Conservation (phyloP, 768 basidiomycete species). For the Rhodotorula kratochvilovae region DNA sequence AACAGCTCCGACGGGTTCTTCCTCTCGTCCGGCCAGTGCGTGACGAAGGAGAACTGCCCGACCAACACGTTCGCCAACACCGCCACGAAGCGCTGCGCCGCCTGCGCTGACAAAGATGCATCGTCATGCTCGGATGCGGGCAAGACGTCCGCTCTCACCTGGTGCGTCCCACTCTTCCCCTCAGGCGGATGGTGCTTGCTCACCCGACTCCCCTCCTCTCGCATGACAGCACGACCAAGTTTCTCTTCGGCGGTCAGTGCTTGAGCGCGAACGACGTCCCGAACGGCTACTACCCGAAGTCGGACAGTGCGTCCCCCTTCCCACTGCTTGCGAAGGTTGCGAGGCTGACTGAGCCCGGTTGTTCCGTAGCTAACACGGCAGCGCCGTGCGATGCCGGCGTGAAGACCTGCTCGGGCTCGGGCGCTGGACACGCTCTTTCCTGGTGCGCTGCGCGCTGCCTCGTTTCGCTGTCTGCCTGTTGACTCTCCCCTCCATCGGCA, state of each 20-base stretch:
- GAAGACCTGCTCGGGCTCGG: neutral
- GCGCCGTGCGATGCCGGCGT: neutral
- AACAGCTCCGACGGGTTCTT: neutral
- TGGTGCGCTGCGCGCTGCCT: no score
- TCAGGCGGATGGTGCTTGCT: neutral
- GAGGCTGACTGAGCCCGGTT: no score
- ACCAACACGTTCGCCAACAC: neutral
- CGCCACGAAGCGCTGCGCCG: neutral
- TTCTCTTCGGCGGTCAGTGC: neutral
- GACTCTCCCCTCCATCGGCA: no score
- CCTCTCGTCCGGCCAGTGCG: neutral
- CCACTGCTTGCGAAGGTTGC: no score
- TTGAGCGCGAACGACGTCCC: neutral
- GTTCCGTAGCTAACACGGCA: neutral
- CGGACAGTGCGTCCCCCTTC: neutral
- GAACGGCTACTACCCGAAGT: neutral
- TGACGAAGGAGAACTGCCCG: neutral
- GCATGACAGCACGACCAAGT: neutral
- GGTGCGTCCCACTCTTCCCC: neutral
- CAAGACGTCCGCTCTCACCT: neutral
- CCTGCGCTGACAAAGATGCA: neutral
- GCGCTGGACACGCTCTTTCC: neutral
- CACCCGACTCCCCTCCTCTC: neutral
- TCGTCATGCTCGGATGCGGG: neutral
- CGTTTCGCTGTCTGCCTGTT: no score